Conservation (phyloP, 345 rosid genomes). For the Murraya paniculata region DNA sequence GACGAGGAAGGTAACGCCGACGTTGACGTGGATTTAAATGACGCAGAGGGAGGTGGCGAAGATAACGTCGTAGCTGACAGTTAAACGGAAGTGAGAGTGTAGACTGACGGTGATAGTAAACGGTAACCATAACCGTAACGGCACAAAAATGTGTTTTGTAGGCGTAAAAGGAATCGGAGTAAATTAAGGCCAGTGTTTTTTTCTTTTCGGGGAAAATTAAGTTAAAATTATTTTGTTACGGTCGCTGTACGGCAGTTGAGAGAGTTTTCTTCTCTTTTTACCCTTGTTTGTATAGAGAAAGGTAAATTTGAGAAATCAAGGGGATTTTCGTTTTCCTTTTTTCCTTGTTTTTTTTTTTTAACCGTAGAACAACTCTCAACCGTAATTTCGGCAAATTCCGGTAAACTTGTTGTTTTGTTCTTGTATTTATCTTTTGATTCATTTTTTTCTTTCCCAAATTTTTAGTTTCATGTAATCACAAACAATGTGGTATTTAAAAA, state of each 20-base stretch:
- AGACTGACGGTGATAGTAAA: slow-evolving; percentile 17
- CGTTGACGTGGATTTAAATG: slow-evolving; percentile 12
- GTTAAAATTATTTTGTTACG: slow-evolving; percentile 5
- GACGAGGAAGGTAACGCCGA: slow-evolving; percentile 54
- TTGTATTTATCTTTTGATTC: not conserved
- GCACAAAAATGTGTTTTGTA: slow-evolving; percentile 4
- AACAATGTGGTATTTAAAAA: not conserved
- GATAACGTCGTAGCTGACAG: slow-evolving; percentile 39
- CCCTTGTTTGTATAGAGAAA: slow-evolving; percentile 30
- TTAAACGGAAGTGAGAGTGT: slow-evolving; percentile 16
- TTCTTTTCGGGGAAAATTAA: slow-evolving; percentile 25
- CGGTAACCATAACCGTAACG: slow-evolving; percentile 23
- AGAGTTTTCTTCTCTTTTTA: slow-evolving; percentile 9
- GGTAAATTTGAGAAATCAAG: slow-evolving; percentile 14
- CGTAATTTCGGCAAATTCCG: slow-evolving; percentile 12
- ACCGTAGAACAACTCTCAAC: slow-evolving; percentile 2
- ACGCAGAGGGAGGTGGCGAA: slow-evolving; percentile 18
- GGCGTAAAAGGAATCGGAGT: not conserved
- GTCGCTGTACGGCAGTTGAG: slow-evolving; percentile 15
- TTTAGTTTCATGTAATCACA: too few species aligned
- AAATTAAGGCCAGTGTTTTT: slow-evolving; percentile 12
- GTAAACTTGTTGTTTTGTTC: not conserved
- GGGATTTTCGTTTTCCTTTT: too few species aligned
- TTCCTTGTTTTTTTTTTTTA: slow-evolving; percentile 6
- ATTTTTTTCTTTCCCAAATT: not conserved